Evolutionary conservation across 1,284 basidiomycete species (phyloP).

Genomic region (Phylloboletellus chloephorus): DNA sequence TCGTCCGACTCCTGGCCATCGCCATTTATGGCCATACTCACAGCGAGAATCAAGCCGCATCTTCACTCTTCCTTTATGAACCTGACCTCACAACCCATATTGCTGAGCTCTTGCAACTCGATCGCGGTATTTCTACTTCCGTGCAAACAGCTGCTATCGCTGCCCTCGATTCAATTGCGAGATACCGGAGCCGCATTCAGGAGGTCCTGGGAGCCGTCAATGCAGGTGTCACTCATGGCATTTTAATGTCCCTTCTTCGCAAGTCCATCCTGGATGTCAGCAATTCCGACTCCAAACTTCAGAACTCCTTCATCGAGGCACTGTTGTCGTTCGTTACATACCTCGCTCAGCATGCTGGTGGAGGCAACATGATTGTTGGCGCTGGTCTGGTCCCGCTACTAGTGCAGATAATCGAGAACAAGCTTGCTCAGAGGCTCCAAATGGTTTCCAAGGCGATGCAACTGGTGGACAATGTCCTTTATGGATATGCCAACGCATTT

Average conservation of each 20-base stretch:
- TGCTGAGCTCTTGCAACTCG: slow-evolving; percentile 84
- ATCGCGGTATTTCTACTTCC: slow-evolving; percentile 58
- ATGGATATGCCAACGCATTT: slow-evolving; percentile 85
- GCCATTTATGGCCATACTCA: slow-evolving; percentile 87
- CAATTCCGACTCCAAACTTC: slow-evolving; percentile 58
- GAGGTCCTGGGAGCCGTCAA: slow-evolving; percentile 91
- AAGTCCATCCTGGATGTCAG: slow-evolving; percentile 72
- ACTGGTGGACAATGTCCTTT: slow-evolving; percentile 88
- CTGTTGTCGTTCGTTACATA: slow-evolving; percentile 85
- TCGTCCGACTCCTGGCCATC: slow-evolving; percentile 80
- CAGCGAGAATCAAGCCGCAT: slow-evolving; percentile 71
- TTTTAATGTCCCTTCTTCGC: slow-evolving; percentile 83
- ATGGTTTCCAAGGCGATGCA: slow-evolving; percentile 87
- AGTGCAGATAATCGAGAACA: slow-evolving; percentile 82
- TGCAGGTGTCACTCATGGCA: slow-evolving; percentile 94
- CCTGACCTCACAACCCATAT: slow-evolving; percentile 85
- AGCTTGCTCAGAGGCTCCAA: slow-evolving; percentile 58
- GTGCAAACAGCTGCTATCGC: slow-evolving; percentile 83
- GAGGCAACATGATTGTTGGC: slow-evolving; percentile 92
- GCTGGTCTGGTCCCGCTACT: slow-evolving; percentile 92
- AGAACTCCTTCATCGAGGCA: slow-evolving; percentile 81
- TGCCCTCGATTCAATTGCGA: slow-evolving; percentile 84
- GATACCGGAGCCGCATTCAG: slow-evolving; percentile 77
- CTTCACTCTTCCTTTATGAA: slow-evolving; percentile 89
- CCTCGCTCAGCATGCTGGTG: slow-evolving; percentile 78